Evolutionary conservation across 2,329 filamentous ascomycete species (phyloP).

Genomic region (Aciculosporium take): DNA sequence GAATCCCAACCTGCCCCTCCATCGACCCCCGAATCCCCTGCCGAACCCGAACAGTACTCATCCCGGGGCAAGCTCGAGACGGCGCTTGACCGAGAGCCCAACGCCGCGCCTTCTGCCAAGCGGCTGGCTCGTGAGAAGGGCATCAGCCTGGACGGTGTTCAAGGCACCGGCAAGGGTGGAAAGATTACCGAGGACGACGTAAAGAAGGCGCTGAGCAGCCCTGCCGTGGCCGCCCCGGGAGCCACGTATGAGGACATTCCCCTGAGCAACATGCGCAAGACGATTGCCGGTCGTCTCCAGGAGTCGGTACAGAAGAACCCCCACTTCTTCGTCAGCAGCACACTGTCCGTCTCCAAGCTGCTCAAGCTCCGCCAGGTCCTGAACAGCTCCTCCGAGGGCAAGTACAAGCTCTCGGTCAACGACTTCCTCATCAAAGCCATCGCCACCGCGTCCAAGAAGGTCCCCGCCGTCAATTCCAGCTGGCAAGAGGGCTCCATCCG

Average conservation of each 20-base stretch:
- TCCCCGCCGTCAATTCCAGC: slow-evolving; percentile 88
- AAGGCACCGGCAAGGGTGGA: slow-evolving; percentile 75
- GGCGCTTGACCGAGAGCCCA: slow-evolving; percentile 67
- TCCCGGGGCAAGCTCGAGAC: slow-evolving; percentile 68
- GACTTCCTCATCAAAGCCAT: slow-evolving; percentile 98
- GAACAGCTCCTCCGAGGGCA: slow-evolving; percentile 75
- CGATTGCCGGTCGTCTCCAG: slow-evolving; percentile 79
- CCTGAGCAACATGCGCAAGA: slow-evolving; percentile 90
- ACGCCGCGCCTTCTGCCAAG: slow-evolving; percentile 59
- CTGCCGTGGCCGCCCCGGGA: slow-evolving; percentile 38
- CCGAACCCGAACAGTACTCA: slow-evolving; percentile 55
- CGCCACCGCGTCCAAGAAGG: slow-evolving; percentile 76
- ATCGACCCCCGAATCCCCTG: slow-evolving; percentile 24
- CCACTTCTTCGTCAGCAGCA: slow-evolving; percentile 91
- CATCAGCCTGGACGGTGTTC: slow-evolving; percentile 60
- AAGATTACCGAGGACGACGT: slow-evolving; percentile 86
- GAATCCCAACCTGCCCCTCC: slow-evolving; percentile 45
- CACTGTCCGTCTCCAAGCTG: slow-evolving; percentile 85
- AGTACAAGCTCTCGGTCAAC: slow-evolving; percentile 99
- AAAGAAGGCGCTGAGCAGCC: slow-evolving; percentile 62
- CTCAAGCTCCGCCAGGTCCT: slow-evolving; percentile 90
- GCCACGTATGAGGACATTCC: slow-evolving; percentile 72
- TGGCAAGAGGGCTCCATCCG: slow-evolving; percentile 87
- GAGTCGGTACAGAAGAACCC: slow-evolving; percentile 87
- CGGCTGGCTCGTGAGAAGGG: slow-evolving; percentile 75